These are phyloP conservation scores for Oryza punctata DNA, from an alignment of 176 grass and related monocot genomes.

Conservation along the genomic window DNA sequence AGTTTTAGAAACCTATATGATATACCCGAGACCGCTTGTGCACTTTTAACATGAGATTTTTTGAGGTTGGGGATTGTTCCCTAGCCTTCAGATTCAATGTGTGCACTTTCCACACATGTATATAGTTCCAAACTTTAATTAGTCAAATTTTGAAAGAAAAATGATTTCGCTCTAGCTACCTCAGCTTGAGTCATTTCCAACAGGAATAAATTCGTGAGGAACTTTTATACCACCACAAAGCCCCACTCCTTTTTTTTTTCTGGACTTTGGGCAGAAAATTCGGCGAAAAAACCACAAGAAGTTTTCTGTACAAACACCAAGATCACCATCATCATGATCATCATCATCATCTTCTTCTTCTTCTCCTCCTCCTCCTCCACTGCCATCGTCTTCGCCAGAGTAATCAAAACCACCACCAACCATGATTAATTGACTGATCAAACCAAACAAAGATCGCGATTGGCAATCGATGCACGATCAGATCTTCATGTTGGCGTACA, in stretches of 20 bases:
- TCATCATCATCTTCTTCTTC: no score
- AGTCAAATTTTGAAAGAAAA: no score
- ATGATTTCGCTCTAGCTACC: no score
- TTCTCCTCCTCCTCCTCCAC: no score
- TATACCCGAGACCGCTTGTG: no score
- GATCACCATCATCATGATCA: not conserved
- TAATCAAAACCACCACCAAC: not conserved
- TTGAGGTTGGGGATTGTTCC: no score
- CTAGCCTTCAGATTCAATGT: no score
- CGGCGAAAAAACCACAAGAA: not conserved
- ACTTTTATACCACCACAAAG: not conserved
- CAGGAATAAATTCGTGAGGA: not conserved
- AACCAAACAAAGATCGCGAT: not conserved
- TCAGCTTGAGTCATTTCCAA: no score
- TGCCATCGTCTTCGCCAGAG: not conserved
- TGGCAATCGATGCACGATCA: not conserved
- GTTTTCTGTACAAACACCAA: not conserved
- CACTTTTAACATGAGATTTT: no score
- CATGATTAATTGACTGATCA: not conserved
- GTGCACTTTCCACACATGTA: no score
- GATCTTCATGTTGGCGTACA: slow-evolving; percentile 87
- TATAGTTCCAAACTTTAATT: no score
- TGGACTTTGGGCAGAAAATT: not conserved
- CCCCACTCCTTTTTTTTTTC: not conserved
- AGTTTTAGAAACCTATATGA: no score